phyloP scores from a whole-genome alignment of 345 rosid genomes.

The Pelargonium nanum region DNA sequence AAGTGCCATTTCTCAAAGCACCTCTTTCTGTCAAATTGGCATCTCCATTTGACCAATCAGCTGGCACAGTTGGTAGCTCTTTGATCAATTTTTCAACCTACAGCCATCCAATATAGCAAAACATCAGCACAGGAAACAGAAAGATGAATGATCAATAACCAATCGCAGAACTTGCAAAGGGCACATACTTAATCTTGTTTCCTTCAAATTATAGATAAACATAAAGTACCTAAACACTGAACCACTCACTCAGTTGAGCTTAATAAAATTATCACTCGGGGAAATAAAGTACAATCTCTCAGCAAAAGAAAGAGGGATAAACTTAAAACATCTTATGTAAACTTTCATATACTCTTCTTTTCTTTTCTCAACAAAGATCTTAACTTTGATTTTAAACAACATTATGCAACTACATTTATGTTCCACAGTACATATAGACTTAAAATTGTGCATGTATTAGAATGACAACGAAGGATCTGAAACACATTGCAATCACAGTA shows the following conservation, averaged over 20 bases:
- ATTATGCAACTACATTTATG: no score
- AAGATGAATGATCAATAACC: background rate
- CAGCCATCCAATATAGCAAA: conserved; percentile 6
- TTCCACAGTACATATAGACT: no score
- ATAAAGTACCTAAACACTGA: background rate
- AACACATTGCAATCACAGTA: no score
- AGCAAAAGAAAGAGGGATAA: no score
- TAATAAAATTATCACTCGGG: no score
- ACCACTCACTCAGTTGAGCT: background rate
- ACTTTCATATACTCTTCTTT: background rate
- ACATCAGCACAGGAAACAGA: background rate
- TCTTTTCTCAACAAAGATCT: background rate
- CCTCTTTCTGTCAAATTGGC: conserved; percentile 29
- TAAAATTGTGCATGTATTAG: no score
- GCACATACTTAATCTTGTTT: background rate
- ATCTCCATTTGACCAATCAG: conserved; percentile 77
- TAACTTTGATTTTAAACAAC: no score
- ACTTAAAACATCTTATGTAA: no score
- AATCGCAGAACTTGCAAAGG: background rate
- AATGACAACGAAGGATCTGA: no score
- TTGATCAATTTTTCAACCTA: conserved; percentile 95
- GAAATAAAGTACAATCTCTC: no score
- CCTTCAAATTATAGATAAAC: background rate
- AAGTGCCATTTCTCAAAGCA: conserved; percentile 29
- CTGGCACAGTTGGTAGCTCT: conserved; percentile 72